Evolutionary conservation across 495 filamentous ascomycete genomes (phyloP), one percentile per base, ranked within the genome.

Genomic region (Lichina pygmaea): DNA sequence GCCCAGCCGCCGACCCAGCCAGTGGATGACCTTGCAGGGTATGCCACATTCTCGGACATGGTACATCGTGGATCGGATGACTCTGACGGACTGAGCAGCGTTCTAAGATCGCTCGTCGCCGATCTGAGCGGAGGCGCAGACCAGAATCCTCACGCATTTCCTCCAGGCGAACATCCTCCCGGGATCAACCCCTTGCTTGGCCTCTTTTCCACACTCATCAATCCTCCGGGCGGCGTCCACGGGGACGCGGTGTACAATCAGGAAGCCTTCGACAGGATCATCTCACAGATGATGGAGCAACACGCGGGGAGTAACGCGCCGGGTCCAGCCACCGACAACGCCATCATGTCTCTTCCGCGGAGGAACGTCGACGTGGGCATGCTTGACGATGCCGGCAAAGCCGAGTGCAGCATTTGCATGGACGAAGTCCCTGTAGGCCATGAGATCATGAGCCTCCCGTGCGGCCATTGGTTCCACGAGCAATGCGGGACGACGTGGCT

Each of bases 361-460:
- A 81, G 76, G 49, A 65, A 61, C 33, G 58, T 85, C 5, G 66
- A 77, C 41, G 60, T 64, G 34, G 66, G 75, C 38, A 75, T 85
- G 70, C 59, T 86, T 24, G 71, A 65, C 5, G 50, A 56, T 17
- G 68, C 68, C 33, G 71, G 80, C 57, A 72, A 62, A 48, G 81
- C 69, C 4, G 86, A 92, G 51, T 93, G 85, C 54, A 82, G 80
- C 24, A 86, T 93, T 48, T 97, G 89, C 55, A 95, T 94, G 67
- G 86, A 94, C 46, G 68, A 80, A 2, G 75, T 92, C 34, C 64
- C 72, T 39, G 53, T 79, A 34, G 80, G 73, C 11, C 78, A 76
- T 24, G 75, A 85, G 55, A 80, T 89, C 6, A 72, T 76, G 0
- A 66, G 77, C 24, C 59, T 97, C 31, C 86, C 86, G 2, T 97